Evolutionary conservation across 2,329 filamentous ascomycete species (phyloP), one percentile per base, ranked within the genome.

Genomic region (Stenocarpella maydis): DNA sequence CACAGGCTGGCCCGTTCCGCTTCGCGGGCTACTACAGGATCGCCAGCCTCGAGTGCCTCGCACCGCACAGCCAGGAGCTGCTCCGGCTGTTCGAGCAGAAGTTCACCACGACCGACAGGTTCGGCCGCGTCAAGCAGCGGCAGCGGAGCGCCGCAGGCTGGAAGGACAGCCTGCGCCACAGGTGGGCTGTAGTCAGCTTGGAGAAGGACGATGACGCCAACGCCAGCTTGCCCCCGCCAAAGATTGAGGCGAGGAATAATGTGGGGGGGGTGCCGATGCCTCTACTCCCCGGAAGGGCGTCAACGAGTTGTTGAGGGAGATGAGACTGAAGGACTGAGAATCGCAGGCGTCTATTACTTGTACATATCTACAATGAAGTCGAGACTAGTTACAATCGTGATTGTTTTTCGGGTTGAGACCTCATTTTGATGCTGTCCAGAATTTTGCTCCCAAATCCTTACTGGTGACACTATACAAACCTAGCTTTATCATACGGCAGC

Each of bases 41-140:
- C 52, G 52, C 34, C 52, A 55, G 52, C 52, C 52, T 55, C 52
- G 52, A 55, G 31, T 55, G 17, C 12, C 52, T 55, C 6, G n/a
- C 52, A 2, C 52, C 52, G 2, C 52, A 9, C 31, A 55, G 52
- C n/a, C 2, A 14, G 31, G 52, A 55, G 52, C 52, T 55, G 31
- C 9, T 55, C 14, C 52, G 17, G 26, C 7, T 55, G 52, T 31
- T 55, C 12, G 52, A 55, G n/a, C 52, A 55, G n/a, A 55, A 55
- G 52, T 55, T 37, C 31, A 55, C 52, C 31, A 8, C 2, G 34
- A 37, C 31, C 31, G 52, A 55, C 52, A 19, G n/a, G 12, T 37
- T 21, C 12, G 52, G 52, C 9, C 52, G 31, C 52, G 34, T 7
- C n/a, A 55, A n/a, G 52, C 52, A 55, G 52, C 6, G 8, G 34